A percentile compares a stretch with the other conserved stretches of the same genome.
phyloP scores from a whole-genome alignment of 768 basidiomycete genomes.

The Rhodotorula toruloides region DNA sequence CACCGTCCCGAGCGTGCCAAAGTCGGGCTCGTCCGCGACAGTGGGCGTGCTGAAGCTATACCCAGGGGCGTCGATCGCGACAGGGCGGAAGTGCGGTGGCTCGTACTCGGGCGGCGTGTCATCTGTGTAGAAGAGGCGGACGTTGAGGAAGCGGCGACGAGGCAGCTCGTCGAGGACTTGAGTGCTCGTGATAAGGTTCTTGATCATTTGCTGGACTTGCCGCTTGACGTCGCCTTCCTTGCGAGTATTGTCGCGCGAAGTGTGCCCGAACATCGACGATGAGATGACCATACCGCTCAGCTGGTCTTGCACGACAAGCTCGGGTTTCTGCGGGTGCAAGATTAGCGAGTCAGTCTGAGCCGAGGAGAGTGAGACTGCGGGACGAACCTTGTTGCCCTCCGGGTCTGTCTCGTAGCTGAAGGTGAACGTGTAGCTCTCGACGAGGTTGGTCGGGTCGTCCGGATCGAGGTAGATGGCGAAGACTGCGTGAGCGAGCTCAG shows the following conservation, averaged over 20 bases:
- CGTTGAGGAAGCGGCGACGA: conserved; percentile 80
- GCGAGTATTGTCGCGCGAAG: background rate
- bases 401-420: conserved; percentile 38
- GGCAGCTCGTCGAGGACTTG: conserved; percentile 31
- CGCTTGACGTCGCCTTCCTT: conserved; percentile 32
- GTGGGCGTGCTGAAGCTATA: conserved; percentile 33
- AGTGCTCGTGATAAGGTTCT: conserved; percentile 50
- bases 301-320: conserved; percentile 34
- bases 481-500: background rate
- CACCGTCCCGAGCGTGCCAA: conserved; percentile 22
- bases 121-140: conserved; percentile 79
- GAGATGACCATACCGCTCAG: conserved; percentile 28
- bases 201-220: conserved; percentile 60
- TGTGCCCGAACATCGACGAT: background rate
- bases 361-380: background rate
- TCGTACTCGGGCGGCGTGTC: conserved; percentile 75
- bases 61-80: background rate
- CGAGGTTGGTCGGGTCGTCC: conserved; percentile 76
- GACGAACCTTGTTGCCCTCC: conserved; percentile 23
- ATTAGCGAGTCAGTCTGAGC: background rate
- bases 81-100: conserved; percentile 61
- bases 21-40: conserved; percentile 27
- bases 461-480: conserved; percentile 52
- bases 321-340: conserved; percentile 6
- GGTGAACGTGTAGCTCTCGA: conserved; percentile 40